Conservation (phyloP, 2,329 filamentous ascomycete species). For the Diaporthe helianthi region DNA sequence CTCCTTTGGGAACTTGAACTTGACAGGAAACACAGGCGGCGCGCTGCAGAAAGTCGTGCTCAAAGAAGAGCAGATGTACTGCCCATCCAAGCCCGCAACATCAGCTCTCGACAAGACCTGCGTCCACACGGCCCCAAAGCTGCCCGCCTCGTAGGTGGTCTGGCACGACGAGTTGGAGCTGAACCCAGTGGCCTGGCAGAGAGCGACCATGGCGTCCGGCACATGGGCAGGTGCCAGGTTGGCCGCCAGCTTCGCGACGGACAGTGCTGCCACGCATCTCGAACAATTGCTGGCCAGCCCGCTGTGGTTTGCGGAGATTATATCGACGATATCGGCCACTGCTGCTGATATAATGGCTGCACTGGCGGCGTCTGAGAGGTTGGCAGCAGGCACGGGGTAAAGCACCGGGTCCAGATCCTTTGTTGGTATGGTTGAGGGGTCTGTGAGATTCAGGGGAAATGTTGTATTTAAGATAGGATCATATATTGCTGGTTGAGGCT, state of each 20-base stretch:
- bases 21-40: constrained; percentile 52
- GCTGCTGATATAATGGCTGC: constrained; percentile 51
- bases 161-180: constrained; percentile 55
- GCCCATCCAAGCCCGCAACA: constrained; percentile 60
- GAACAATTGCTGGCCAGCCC: constrained; percentile 53
- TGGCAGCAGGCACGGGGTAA: constrained; percentile 55
- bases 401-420: constrained; percentile 56
- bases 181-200: constrained; percentile 58
- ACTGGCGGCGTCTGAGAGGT: constrained; percentile 49
- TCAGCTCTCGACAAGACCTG: constrained; percentile 62
- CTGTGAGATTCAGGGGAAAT: constrained; percentile 60
- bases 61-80: constrained; percentile 62
- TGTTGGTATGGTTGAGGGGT: constrained; percentile 58
- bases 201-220: constrained; percentile 56
- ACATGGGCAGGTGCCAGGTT: constrained; percentile 55
- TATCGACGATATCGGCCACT: constrained; percentile 51
- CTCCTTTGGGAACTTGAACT: constrained; percentile 61
- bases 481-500: constrained; percentile 50
- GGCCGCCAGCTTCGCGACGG: constrained; percentile 57
- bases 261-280: constrained; percentile 59
- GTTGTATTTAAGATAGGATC: constrained; percentile 62
- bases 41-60: constrained; percentile 54
- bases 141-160: constrained; percentile 53
- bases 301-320: constrained; percentile 48
- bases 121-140: constrained; percentile 63